Evolutionary conservation across 768 basidiomycete species (phyloP).

Genomic region (Fistulinella prunicolor): DNA sequence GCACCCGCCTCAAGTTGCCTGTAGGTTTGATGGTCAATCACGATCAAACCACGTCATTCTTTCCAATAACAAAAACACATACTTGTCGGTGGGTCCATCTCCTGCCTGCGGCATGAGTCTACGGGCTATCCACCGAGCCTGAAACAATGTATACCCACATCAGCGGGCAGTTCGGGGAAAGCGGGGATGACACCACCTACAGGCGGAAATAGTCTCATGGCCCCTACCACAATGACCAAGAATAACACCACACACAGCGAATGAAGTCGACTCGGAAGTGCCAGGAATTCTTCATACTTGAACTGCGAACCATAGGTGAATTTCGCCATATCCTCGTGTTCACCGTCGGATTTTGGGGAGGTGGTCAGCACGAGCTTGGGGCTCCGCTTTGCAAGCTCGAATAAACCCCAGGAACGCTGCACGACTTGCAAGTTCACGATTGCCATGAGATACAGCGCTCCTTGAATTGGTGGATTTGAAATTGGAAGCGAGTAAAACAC

Average conservation of each 20-base stretch:
- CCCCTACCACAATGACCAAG: constrained; percentile 15
- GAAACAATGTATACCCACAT: background rate
- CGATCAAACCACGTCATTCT: constrained; percentile 3
- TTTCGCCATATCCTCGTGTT: constrained; percentile 16
- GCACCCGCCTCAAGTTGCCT: constrained; percentile 61
- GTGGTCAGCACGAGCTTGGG: constrained; percentile 13
- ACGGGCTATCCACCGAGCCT: constrained; percentile 56
- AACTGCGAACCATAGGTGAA: constrained; percentile 66
- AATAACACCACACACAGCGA: constrained; percentile 41
- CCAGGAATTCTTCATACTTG: constrained; percentile 71
- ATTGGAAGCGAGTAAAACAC: constrained; percentile 39
- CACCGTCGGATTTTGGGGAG: constrained; percentile 13
- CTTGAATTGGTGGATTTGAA: constrained; percentile 33
- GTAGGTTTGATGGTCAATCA: background rate
- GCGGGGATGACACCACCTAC: constrained; percentile 32
- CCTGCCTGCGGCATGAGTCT: constrained; percentile 52
- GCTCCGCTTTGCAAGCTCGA: constrained; percentile 31
- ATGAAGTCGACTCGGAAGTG: constrained; percentile 37
- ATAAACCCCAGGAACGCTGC: constrained; percentile 55
- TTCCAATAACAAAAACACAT: constrained; percentile 3
- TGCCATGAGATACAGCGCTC: constrained; percentile 44
- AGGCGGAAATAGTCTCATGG: constrained; percentile 33
- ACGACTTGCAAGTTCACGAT: constrained; percentile 47
- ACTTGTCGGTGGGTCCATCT: constrained; percentile 65
- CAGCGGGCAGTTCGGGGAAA: background rate